These are phyloP conservation scores for Leishmania arabica DNA, from an alignment of 208 protist species.

Conservation along the genomic window DNA sequence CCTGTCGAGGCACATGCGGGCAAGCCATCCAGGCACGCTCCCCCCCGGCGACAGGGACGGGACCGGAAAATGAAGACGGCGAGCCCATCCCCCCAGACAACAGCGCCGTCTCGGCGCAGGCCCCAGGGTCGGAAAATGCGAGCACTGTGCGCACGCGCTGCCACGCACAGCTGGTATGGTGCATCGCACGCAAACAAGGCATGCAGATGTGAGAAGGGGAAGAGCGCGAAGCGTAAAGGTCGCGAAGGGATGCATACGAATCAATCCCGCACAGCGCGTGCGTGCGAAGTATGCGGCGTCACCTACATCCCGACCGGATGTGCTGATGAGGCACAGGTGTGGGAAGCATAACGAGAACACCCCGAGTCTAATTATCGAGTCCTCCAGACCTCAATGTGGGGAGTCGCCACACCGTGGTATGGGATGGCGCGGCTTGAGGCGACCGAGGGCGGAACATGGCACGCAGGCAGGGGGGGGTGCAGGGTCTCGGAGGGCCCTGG, in stretches of 20 bases:
- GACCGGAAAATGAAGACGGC: background rate
- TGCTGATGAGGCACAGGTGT: background rate
- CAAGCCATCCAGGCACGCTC: background rate
- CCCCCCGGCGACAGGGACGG: background rate
- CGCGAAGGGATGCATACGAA: background rate
- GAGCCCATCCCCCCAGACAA: background rate
- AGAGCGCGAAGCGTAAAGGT: background rate
- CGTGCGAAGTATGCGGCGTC: background rate
- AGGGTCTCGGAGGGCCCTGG: background rate
- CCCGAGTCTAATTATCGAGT: background rate
- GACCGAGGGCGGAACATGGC: background rate
- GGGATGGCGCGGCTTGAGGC: background rate
- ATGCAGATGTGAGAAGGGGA: background rate
- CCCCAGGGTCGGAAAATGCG: background rate
- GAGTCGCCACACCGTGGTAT: background rate
- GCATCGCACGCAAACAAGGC: background rate
- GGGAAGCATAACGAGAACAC: background rate
- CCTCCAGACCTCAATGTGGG: background rate
- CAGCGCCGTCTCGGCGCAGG: background rate
- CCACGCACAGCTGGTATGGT: background rate
- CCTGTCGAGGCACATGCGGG: background rate
- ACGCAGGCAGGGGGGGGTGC: background rate
- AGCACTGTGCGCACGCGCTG: background rate
- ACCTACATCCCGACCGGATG: background rate
- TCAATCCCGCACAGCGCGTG: background rate